phyloP scores from a whole-genome alignment of 1,139 yeast species.

The Debaryomycetaceae sp. region DNA sequence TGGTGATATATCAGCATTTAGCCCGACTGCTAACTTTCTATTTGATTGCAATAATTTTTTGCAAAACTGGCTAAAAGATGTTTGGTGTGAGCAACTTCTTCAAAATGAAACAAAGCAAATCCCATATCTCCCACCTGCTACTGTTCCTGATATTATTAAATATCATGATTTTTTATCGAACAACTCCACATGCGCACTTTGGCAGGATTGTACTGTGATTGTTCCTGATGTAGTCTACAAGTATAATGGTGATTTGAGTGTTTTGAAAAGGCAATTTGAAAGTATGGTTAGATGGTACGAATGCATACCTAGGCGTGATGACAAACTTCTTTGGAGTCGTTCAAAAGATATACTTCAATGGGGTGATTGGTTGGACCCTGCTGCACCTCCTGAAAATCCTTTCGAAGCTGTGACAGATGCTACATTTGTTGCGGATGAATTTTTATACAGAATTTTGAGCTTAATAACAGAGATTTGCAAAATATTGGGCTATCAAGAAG shows the following conservation, averaged over 20 bases:
- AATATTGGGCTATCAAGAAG: conserved; percentile 2
- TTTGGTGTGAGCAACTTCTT: no score
- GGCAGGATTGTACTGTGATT: no score
- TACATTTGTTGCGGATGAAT: conserved; percentile 12
- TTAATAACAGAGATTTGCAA: conserved; percentile 9
- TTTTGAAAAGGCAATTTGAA: conserved; percentile 11
- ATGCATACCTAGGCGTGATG: conserved; percentile 3
- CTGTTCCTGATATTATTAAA: no score
- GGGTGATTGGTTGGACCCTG: conserved; percentile 20
- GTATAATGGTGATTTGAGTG: conserved; percentile 11
- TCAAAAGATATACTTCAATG: conserved; percentile 8
- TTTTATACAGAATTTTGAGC: conserved; percentile 9
- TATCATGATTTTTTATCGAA: no score
- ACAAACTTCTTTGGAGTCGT: conserved; percentile 4
- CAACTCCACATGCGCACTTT: no score
- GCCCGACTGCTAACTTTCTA: no score
- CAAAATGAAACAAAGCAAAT: no score
- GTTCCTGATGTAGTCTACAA: no score
- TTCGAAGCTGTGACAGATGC: conserved; percentile 16
- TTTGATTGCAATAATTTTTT: no score
- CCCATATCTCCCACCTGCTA: no score
- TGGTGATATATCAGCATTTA: no score
- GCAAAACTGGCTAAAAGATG: no score
- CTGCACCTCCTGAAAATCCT: conserved; percentile 19
- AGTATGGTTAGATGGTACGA: conserved; percentile 15